Base-by-base conservation (phyloP, 2,329 filamentous ascomycete genomes). In the Pseudocercospora crystallina region DNA sequence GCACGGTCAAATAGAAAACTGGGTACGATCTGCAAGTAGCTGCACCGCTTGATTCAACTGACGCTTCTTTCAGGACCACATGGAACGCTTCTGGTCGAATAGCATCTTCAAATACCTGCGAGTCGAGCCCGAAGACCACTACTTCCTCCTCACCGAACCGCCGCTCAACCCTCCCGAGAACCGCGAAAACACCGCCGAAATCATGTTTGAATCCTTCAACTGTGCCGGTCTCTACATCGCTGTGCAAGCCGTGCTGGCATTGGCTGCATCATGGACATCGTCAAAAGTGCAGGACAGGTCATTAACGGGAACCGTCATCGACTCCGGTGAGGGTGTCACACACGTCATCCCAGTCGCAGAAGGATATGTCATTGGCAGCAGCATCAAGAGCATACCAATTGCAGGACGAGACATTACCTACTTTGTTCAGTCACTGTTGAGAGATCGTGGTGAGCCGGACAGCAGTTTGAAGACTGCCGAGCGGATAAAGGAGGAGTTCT, bases 201-300 rank as follows among this genome's bases (percentile, higher is more conserved):
- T 99, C 74, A 96, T 99, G 84, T 99, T 99, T 76, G 94, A 99
- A 71, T 97, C 94, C 3, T 99, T 99, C 80, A 99, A 99, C 77
- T 97, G 94, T 72, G 92, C 94, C 51, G 94, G 94, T 75, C 85
- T 99, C 60, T 99, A 99, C 75, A 99, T 99, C 70, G 94, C 94
- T 40, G 94, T 99, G 11, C 94, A 99, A 75, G 94, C 94, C 30
- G 94, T 99, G 15, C 85, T 99, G 49, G 94, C 95, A 12, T 83
- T 99, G 39, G 94, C 94, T 38, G 94, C 95, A 14, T 97, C 94
- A 8, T 99, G 94, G 94, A 99, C 94, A 26, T 96, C 91, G 42
- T 95, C 91, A 46, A 99, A 97, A 77, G 92, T 97, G 12, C 91
- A 92, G 41, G 94, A 99, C 67, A 85, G 94, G 62, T 97, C 92